Base-by-base conservation (phyloP, 176 grass and related monocot genomes). In the Cenchrus purpureus region DNA sequence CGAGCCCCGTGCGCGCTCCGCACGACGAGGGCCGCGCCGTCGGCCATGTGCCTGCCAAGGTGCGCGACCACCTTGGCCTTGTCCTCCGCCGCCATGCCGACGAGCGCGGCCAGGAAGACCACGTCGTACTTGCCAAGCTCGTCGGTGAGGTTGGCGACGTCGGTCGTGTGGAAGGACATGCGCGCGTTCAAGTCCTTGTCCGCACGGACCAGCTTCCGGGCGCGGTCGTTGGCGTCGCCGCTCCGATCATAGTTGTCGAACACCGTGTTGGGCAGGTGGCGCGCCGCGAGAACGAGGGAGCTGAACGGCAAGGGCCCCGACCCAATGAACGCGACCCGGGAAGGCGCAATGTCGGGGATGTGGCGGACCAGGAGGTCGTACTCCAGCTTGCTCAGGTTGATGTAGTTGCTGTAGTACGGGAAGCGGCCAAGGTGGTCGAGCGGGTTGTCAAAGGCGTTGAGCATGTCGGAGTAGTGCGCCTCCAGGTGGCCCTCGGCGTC, bases 1-100 rank as follows among this genome's bases (percentile, higher is more conserved):
- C 92, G 84, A 37, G 95, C 95, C 5, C 91, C 89, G 32, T 95
- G 90, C 40, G 95, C 92, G 76, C 95, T 98, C 7, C 92, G 91
- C 62, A 85, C 89, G 62, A 94, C 84, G 2, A 94, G 89, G 12
- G 82, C 78, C 46, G 92, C 85, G 0, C 87, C 87, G 37, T 88
- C 85, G 2, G 87, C 78, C 92, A 94, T 94, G 68, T 91, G 79
- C 67, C n/a, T 67, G 10, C 87, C 89, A 2, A 97, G 85, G 76
- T 98, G 95, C 0, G 85, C 90, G 1, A 97, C 51, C 37, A 94
- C 83, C 42, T 56, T 84, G 32, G 42, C 73, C 74, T 97, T 97
- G 69, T 91, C 92, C 70, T 94, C 95, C 7, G 66, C 59, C 20
- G 68, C 90, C 54, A 94, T 77, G 19, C 92, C 95, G 3, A 97